A percentile compares a stretch with the other conserved stretches of the same genome.
These are phyloP conservation scores for Boletus sensibilis DNA, from an alignment of 768 basidiomycete genomes.

Conservation along the genomic window DNA sequence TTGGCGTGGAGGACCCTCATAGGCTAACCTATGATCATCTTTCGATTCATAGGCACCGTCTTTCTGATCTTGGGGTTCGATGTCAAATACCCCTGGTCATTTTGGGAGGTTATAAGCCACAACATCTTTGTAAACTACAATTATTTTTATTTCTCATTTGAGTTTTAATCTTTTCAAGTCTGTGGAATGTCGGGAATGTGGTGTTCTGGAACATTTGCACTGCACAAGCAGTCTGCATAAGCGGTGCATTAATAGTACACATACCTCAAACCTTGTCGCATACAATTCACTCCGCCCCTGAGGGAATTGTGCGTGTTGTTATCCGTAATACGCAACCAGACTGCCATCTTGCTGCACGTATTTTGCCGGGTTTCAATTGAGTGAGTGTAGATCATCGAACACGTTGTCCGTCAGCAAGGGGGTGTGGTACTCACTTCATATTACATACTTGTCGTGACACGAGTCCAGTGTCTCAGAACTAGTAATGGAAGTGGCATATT, in stretches of 20 bases:
- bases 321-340: neutral
- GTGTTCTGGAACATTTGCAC: neutral
- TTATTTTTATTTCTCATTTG: too few relatives aligned
- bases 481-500: neutral
- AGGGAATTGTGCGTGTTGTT: conserved; percentile 1
- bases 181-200: neutral
- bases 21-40: neutral
- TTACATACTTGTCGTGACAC: conserved; percentile 1
- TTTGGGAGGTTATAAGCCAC: neutral
- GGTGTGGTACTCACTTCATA: neutral
- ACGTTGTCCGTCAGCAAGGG: conserved; percentile 7
- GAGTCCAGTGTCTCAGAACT: neutral
- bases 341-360: neutral
- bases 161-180: too few relatives aligned
- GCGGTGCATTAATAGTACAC: neutral
- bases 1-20: too few relatives aligned
- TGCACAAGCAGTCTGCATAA: neutral
- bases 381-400: conserved; percentile 4
- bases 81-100: neutral
- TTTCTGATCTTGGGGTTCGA: neutral
- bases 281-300: neutral
- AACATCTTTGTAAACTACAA: neutral
- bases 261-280: neutral
- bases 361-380: neutral
- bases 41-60: neutral